phyloP scores from a whole-genome alignment of 495 filamentous ascomycete species.

The Penicillium taxi region DNA sequence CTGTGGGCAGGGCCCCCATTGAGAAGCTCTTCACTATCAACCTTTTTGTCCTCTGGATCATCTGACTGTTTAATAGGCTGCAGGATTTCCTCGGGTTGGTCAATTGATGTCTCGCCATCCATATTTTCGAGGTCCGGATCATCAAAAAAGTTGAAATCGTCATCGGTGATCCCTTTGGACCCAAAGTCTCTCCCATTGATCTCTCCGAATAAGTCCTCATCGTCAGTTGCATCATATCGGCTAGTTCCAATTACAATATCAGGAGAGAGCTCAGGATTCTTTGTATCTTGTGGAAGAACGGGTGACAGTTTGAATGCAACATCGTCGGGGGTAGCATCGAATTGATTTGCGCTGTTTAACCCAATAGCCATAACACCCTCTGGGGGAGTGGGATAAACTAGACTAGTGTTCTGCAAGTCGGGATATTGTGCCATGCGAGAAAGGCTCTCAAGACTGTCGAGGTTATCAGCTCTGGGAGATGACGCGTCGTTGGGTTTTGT shows the following conservation, averaged over 20 bases:
- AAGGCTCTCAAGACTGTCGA: slow-evolving; percentile 36
- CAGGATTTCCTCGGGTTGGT: slow-evolving; percentile 9
- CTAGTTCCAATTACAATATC: slow-evolving; percentile 32
- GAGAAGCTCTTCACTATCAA: not conserved
- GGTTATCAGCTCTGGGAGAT: slow-evolving; percentile 16
- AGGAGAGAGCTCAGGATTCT: slow-evolving; percentile 18
- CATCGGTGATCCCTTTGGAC: slow-evolving; percentile 72
- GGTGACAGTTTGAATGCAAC: slow-evolving; percentile 14
- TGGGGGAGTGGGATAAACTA: slow-evolving; percentile 84
- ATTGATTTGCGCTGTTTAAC: slow-evolving; percentile 13
- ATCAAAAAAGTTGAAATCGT: slow-evolving; percentile 89
- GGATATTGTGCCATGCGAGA: slow-evolving; percentile 45
- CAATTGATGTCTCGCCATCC: slow-evolving; percentile 6
- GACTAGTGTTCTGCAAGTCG: slow-evolving; percentile 45
- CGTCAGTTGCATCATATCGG: slow-evolving; percentile 39
- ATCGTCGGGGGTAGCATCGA: slow-evolving; percentile 30
- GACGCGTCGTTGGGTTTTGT: slow-evolving; percentile 21
- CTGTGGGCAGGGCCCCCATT: too few species aligned
- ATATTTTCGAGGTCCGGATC: slow-evolving; percentile 44
- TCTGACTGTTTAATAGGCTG: slow-evolving; percentile 4
- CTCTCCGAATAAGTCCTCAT: slow-evolving; percentile 64
- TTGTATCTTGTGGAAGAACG: slow-evolving; percentile 11
- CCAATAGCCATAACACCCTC: slow-evolving; percentile 53
- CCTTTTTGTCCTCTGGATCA: not conserved
- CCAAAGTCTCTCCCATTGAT: slow-evolving; percentile 71